Base-by-base conservation (phyloP, 441 rosid genomes). In the Oxalis stricta region DNA sequence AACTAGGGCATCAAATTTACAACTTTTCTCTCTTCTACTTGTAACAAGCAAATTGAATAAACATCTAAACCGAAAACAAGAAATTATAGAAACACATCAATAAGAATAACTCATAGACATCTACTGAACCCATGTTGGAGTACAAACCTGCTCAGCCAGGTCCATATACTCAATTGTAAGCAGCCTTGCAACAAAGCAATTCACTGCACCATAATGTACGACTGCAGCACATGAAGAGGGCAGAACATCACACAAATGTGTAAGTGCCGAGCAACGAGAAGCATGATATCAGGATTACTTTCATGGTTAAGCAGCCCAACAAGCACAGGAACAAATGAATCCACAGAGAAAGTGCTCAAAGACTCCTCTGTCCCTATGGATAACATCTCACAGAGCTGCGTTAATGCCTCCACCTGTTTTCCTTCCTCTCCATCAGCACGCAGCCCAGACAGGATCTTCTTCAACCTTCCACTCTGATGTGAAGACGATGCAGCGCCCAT, bases 211-310 rank as follows among this genome's bases (percentile, higher is more conserved):
- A 61, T 84, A 92, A 59, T 84, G 97, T 56, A 87, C 94, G 41
- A 92, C 99, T 16, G 99, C 97, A 39, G 93, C 87, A 57, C 96
- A 92, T 0, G 99, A 87, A n/a, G 99, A 92, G 7, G 99, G 99
- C 62, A 92, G 65, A 39, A 92, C 97, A 18, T 92, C 99, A 45
- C 99, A 92, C 20, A 92, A 71, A 62, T 92, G 99, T 0, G 99
- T 84, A 44, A 92, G 84, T 5, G 97, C 96, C 99, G 71, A 3
- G 99, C 99, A 2, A 97, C 97, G 20, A 92, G 94, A 58, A 92
- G 71, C 99, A 92, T 87, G 15, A 92, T 82, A 60, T 92, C 99
- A 0, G 97, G 87, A 61, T 87, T 92, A 53, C 72, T 84, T 77
- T 92, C 97, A 23, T 84, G 87, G 58, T 87, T 92, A 18, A 92